These are phyloP conservation scores for Thuja plicata DNA, from an alignment of 83 land plant species.

Conservation along the genomic window DNA sequence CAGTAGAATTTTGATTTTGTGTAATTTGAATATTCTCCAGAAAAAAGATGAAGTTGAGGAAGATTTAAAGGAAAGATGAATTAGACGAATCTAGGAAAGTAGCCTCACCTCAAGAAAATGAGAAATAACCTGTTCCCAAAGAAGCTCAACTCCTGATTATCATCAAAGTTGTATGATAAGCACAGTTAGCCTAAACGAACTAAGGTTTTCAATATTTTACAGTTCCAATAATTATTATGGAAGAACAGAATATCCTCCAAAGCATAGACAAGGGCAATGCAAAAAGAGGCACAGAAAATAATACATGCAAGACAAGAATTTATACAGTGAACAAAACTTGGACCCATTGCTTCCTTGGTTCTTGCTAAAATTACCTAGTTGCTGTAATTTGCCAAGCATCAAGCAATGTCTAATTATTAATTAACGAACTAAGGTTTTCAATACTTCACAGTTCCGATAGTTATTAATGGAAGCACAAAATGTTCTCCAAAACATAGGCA, in stretches of 20 bases:
- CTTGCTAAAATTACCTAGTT: neutral
- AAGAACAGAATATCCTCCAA: neutral
- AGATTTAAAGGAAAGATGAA: neutral
- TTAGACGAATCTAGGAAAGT: neutral
- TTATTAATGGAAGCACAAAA: neutral
- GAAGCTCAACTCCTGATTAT: slow-evolving; percentile 72
- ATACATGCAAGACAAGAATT: neutral
- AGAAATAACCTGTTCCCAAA: slow-evolving; percentile 82
- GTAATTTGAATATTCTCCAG: neutral
- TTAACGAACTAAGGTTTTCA: too few species aligned
- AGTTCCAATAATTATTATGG: neutral
- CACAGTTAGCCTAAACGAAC: neutral
- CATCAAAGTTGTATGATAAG: neutral
- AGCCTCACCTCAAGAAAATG: slow-evolving; percentile 85
- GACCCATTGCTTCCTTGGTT: neutral
- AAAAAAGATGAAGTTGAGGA: neutral
- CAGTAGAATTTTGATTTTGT: neutral
- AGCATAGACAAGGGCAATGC: neutral
- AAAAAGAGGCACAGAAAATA: neutral
- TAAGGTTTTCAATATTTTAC: neutral
- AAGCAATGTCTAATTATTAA: neutral
- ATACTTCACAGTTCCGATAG: too few species aligned
- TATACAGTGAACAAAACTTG: neutral
- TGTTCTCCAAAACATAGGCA: neutral
- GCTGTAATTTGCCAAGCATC: neutral